Conservation (phyloP, 2,329 filamentous ascomycete genomes). For the Fusarium longipes region DNA sequence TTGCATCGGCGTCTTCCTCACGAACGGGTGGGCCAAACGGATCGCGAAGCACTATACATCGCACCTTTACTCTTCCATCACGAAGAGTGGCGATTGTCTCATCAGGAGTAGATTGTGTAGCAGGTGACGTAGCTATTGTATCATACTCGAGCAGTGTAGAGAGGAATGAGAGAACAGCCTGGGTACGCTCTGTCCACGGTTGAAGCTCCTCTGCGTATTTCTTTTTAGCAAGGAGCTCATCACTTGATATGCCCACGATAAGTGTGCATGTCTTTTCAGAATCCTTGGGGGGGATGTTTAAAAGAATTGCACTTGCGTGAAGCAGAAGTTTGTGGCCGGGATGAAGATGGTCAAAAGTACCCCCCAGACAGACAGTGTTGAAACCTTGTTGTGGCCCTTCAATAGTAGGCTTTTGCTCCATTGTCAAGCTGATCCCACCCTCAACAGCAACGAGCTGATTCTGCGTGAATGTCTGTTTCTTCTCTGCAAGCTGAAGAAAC, state of each 20-base stretch:
- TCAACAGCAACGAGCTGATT: conserved; percentile 64
- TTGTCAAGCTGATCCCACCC: conserved; percentile 61
- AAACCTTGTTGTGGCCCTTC: conserved; percentile 39
- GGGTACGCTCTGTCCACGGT: conserved; percentile 80
- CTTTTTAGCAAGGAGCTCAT: conserved; percentile 87
- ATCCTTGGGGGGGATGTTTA: conserved; percentile 62
- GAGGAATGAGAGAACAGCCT: conserved; percentile 77
- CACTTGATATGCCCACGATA: conserved; percentile 88
- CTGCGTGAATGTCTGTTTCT: conserved; percentile 59
- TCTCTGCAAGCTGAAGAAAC: conserved; percentile 62
- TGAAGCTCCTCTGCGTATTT: conserved; percentile 86
- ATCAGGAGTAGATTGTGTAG: conserved; percentile 31
- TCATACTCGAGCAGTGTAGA: conserved; percentile 67
- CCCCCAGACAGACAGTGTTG: conserved; percentile 77
- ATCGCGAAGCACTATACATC: conserved; percentile 87
- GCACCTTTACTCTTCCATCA: conserved; percentile 71
- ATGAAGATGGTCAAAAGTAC: conserved; percentile 97
- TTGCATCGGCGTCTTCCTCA: conserved; percentile 78
- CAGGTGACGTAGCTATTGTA: conserved; percentile 42
- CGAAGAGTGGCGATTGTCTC: conserved; percentile 64
- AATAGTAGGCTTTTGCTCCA: background rate
- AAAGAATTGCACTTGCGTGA: conserved; percentile 82
- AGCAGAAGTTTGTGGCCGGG: conserved; percentile 95
- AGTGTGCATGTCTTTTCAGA: conserved; percentile 64
- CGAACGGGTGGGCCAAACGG: conserved; percentile 91